Conservation (phyloP, 768 basidiomycete genomes). For the Xerocomellus amylosporus region DNA sequence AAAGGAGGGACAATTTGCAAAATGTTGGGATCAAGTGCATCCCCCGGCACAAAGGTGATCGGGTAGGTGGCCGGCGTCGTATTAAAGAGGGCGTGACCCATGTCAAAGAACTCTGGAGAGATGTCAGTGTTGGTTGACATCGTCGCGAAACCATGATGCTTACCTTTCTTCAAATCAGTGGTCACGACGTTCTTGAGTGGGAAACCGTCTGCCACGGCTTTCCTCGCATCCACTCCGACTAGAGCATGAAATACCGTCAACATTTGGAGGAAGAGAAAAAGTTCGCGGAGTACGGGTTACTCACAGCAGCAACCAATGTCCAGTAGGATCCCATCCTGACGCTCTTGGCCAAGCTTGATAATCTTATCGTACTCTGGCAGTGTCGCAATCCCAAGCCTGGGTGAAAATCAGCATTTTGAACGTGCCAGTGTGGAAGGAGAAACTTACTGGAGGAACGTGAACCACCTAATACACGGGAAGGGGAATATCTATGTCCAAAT, state of each 20-base stretch:
- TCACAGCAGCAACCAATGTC: conserved; percentile 48
- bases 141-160: neutral
- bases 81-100: conserved; percentile 61
- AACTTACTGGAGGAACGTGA: conserved; percentile 25
- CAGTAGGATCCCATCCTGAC: conserved; percentile 37
- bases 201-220: conserved; percentile 42
- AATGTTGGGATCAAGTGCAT: conserved; percentile 47
- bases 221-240: conserved; percentile 39
- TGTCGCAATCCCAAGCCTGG: conserved; percentile 12
- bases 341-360: conserved; percentile 37
- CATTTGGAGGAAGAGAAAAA: neutral
- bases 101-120: conserved; percentile 50
- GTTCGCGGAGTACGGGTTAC: neutral
- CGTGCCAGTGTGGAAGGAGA: neutral
- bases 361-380: conserved; percentile 24
- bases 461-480: conserved; percentile 27
- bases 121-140: neutral
- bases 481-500: conserved; percentile 23
- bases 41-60: conserved; percentile 50
- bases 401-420: neutral
- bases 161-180: conserved; percentile 37
- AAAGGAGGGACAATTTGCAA: conserved; percentile 37
- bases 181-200: conserved; percentile 39
- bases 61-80: conserved; percentile 53
- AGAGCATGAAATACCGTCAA: neutral